Percentiles rank a stretch among this genome's conserved stretches.
These are phyloP conservation scores for Crithidia mellificae DNA, from an alignment of 208 protist species.

Conservation along the genomic window DNA sequence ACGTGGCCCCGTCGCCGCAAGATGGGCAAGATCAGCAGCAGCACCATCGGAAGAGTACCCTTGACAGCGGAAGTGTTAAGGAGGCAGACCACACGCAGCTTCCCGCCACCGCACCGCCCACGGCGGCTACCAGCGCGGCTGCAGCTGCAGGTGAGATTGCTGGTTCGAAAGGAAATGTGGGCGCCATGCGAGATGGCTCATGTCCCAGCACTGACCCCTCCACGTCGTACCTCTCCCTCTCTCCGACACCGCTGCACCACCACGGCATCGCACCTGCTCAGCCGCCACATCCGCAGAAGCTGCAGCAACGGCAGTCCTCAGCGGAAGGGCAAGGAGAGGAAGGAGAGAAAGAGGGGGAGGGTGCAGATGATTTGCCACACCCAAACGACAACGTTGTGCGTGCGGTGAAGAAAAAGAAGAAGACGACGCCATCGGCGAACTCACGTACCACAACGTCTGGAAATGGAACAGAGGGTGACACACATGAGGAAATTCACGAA, in stretches of 20 bases:
- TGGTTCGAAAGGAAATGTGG: too few relatives aligned
- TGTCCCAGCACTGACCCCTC: neutral
- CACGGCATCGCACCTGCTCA: neutral
- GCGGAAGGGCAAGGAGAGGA: too few relatives aligned
- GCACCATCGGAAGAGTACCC: neutral
- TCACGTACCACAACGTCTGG: neutral
- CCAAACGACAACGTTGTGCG: neutral
- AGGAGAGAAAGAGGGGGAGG: too few relatives aligned
- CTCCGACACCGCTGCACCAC: neutral
- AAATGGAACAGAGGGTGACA: neutral
- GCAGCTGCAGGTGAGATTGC: neutral
- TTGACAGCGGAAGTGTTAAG: neutral
- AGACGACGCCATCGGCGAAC: neutral
- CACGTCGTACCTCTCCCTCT: neutral
- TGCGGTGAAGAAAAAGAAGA: neutral
- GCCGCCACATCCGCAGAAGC: too few relatives aligned
- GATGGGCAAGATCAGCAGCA: neutral
- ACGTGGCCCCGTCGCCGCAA: neutral
- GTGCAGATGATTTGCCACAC: too few relatives aligned
- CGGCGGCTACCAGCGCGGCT: neutral
- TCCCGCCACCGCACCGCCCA: neutral
- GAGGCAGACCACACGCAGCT: slow-evolving; percentile 16
- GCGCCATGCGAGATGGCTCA: neutral
- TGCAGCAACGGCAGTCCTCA: too few relatives aligned
- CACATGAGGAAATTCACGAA: neutral